A percentile compares a stretch with the other conserved stretches of the same genome.
Conservation (phyloP, 139 green algal genomes). For the Nannochloris sp. region DNA sequence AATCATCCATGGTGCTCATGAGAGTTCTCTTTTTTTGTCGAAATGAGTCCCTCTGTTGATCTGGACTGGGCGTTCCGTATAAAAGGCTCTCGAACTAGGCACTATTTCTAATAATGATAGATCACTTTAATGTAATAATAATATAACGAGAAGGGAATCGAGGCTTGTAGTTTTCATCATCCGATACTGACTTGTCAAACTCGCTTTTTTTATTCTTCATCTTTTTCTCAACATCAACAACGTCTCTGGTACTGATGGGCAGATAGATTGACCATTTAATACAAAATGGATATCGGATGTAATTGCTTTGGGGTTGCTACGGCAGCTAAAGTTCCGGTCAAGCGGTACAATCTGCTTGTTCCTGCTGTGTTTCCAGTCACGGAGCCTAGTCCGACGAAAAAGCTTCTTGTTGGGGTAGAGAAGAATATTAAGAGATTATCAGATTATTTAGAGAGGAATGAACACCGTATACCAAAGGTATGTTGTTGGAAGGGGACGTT, state of each 20-base stretch:
- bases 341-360: conserved; percentile 53
- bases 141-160: too few relatives aligned
- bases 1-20: too few relatives aligned
- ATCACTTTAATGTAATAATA: too few relatives aligned
- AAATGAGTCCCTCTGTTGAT: too few relatives aligned
- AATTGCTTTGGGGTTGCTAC: conserved; percentile 47
- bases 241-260: neutral
- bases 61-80: too few relatives aligned
- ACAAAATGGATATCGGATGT: conserved; percentile 13
- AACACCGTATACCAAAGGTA: conserved; percentile 40
- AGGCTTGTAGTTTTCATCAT: too few relatives aligned
- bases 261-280: neutral
- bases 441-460: conserved; percentile 46
- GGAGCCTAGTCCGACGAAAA: conserved; percentile 20
- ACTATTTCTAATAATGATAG: too few relatives aligned
- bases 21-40: too few relatives aligned
- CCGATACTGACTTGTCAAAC: too few relatives aligned
- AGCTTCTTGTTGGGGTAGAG: conserved; percentile 18
- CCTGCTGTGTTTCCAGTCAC: conserved; percentile 42
- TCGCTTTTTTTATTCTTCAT: neutral
- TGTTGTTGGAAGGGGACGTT: too few relatives aligned
- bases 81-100: too few relatives aligned
- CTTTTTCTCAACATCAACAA: neutral
- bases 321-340: conserved; percentile 32
- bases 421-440: conserved; percentile 40